A percentile compares a stretch with the other conserved stretches of the same genome.
Conservation (phyloP, 768 basidiomycete species). For the Tephrocybe sp. region DNA sequence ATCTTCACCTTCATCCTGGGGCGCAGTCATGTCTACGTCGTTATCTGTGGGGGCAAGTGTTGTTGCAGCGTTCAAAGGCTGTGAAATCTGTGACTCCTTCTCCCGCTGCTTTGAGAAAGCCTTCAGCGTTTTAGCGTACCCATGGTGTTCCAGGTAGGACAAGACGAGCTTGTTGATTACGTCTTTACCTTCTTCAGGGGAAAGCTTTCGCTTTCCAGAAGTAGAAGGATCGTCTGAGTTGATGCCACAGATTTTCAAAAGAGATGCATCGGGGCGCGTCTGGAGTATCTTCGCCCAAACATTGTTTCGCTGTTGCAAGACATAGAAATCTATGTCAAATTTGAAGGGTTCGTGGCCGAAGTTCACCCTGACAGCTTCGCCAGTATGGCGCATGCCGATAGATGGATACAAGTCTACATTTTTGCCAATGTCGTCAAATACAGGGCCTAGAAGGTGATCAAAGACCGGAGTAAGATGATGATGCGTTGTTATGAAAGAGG, state of each 20-base stretch:
- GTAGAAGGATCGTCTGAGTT: constrained; percentile 16
- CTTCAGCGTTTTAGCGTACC: constrained; percentile 69
- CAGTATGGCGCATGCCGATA: constrained; percentile 80
- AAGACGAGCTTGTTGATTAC: constrained; percentile 73
- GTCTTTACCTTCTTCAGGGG: constrained; percentile 52
- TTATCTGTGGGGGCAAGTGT: constrained; percentile 5
- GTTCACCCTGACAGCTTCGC: constrained; percentile 80
- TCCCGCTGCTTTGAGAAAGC: constrained; percentile 55
- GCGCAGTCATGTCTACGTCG: constrained; percentile 50
- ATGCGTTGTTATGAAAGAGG: not conserved
- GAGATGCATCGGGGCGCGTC: constrained; percentile 45
- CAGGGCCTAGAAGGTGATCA: constrained; percentile 43
- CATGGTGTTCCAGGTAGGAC: constrained; percentile 81
- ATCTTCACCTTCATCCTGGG: constrained; percentile 13
- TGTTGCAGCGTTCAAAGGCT: constrained; percentile 12
- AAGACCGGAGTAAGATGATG: not conserved
- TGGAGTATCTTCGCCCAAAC: constrained; percentile 68
- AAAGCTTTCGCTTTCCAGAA: constrained; percentile 26
- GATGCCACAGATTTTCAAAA: constrained; percentile 26
- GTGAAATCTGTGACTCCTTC: constrained; percentile 12
- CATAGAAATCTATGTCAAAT: constrained; percentile 88
- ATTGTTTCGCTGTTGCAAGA: constrained; percentile 62
- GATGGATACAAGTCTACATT: constrained; percentile 74
- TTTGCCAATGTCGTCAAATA: constrained; percentile 71
- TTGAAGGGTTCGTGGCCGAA: constrained; percentile 85